Base-by-base conservation (phyloP, 2,329 filamentous ascomycete genomes). In the Hymenoscyphus fructigenus region DNA sequence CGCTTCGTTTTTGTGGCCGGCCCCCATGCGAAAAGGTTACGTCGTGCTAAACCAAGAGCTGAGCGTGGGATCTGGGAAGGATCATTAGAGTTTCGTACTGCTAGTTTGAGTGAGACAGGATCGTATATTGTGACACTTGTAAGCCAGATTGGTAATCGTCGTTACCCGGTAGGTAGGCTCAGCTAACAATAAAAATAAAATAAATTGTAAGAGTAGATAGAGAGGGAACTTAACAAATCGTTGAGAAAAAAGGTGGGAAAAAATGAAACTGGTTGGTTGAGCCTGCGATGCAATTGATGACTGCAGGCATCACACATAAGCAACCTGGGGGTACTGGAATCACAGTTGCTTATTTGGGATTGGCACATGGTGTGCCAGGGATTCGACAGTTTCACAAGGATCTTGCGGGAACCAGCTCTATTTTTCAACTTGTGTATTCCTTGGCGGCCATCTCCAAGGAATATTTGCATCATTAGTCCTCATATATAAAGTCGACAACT, bases 271-370 rank as follows among this genome's bases (percentile, higher is more conserved):
- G 14, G 41, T 44, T n/a, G 41, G 41, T n/a, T 9, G 20, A 53
- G 23, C 7, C 17, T 26, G 10, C 1, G n/a, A 12, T 12, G n/a
- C 44, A 50, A 50, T 9, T 53, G 47, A 53, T 53, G 47, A 26
- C 47, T 53, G 47, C 47, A 53, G 47, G 47, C 23, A 53, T 23
- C 47, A 53, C 23, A 53, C 47, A 53, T 53, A 26, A 53, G 47
- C 47, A 53, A 26, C 20, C 47, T 53, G 20, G 47, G 20, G 7
- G 20, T 10, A 26, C 47, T 53, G 20, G n/a, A 53, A 23, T 53
- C 20, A 23, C 10, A 23, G 26, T 26, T 26, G 47, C 47, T 53
- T 53, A 53, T 23, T 53, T 14, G 47, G 47, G 47, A 26, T 23
- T 23, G 17, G 47, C 47, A 53, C 47, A 53, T 53, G 47, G 47